Conservation (phyloP, 495 filamentous ascomycete species). For the Xylaria bambusicola region DNA sequence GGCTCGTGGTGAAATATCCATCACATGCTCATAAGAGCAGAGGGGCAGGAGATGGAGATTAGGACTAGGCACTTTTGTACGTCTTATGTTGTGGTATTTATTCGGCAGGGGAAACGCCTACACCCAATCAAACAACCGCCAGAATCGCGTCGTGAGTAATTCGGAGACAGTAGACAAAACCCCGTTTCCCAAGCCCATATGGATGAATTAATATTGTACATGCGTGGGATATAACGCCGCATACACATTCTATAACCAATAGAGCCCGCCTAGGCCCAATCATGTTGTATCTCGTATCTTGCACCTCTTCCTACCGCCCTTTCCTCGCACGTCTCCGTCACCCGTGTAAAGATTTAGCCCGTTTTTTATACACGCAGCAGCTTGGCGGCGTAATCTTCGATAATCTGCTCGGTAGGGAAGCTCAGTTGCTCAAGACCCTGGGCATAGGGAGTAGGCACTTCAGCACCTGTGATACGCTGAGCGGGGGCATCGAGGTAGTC, state of each 20-base stretch:
- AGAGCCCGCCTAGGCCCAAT: constrained; percentile 1
- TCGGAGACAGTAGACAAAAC: neutral
- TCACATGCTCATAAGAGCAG: too few relatives aligned
- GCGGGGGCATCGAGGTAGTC: constrained; percentile 95
- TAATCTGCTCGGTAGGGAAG: constrained; percentile 85
- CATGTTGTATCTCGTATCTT: constrained; percentile 3
- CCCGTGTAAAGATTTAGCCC: neutral
- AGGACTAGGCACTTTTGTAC: too few relatives aligned
- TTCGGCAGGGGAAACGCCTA: neutral
- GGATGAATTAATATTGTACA: constrained; percentile 17
- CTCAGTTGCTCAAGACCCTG: constrained; percentile 83
- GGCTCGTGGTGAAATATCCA: too few relatives aligned
- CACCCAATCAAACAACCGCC: constrained; percentile 2
- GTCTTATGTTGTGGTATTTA: constrained; percentile 12
- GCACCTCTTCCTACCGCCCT: neutral
- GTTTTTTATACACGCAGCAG: constrained; percentile 68
- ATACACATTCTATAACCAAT: constrained; percentile 19
- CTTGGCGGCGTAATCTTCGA: constrained; percentile 81
- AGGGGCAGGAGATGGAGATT: too few relatives aligned
- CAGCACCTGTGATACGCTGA: constrained; percentile 89
- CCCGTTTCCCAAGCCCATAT: constrained; percentile 3
- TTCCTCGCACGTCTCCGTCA: neutral
- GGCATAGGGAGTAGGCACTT: constrained; percentile 94
- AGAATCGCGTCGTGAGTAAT: neutral
- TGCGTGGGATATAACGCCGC: constrained; percentile 17